Evolutionary conservation across 192 early-diverging fungal species (phyloP).

Genomic region (Gonapodya sp.): DNA sequence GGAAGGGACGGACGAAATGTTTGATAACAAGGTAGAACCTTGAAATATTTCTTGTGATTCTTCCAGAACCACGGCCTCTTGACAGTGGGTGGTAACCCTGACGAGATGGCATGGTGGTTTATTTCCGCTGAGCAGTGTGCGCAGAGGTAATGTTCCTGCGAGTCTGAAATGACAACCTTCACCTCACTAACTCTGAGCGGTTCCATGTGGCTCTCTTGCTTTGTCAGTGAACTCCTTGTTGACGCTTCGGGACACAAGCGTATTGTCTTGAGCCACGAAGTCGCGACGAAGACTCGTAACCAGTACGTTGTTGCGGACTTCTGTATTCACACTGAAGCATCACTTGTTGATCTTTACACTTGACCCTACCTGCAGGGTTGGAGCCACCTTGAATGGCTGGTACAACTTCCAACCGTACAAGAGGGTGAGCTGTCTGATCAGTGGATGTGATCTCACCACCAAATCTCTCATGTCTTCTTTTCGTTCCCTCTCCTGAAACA

Average conservation of each 20-base stretch:
- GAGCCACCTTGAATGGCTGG: background rate
- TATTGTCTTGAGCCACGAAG: background rate
- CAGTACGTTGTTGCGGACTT: background rate
- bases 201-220: too few species aligned
- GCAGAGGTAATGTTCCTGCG: constrained; percentile 17
- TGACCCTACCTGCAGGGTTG: background rate
- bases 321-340: too few species aligned
- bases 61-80: constrained; percentile 44
- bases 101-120: constrained; percentile 47
- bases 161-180: too few species aligned
- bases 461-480: background rate
- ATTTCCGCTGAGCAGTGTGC: constrained; percentile 45
- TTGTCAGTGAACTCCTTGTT: background rate
- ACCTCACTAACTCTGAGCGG: too few species aligned
- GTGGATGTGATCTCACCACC: background rate
- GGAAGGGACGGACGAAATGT: too few species aligned
- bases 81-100: constrained; percentile 28
- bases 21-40: too few species aligned
- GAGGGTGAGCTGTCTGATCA: too few species aligned
- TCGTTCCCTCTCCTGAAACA: background rate
- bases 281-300: background rate
- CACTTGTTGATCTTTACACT: too few species aligned
- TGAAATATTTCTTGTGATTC: background rate
- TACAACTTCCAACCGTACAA: constrained; percentile 2
- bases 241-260: background rate